These are phyloP conservation scores for Ottelia alismoides DNA, from an alignment of 106 monocot genomes.

Conservation along the genomic window DNA sequence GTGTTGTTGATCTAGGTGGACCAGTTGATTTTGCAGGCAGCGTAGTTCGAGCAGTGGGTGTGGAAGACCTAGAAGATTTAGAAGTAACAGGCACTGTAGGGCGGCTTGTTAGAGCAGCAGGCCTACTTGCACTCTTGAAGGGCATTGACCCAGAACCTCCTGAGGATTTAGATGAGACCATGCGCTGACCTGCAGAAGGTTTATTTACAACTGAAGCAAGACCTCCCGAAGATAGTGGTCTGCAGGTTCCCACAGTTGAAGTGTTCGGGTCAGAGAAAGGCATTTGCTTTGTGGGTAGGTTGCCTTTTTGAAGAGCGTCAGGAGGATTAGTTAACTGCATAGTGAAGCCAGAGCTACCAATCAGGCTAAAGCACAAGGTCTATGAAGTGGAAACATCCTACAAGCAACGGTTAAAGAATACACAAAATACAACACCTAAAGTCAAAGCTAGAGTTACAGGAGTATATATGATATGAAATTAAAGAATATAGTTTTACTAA, in stretches of 20 bases:
- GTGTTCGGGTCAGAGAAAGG: conserved; percentile 23
- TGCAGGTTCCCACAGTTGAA: conserved; percentile 13
- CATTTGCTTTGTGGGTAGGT: conserved; percentile 17
- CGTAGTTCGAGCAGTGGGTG: conserved; percentile 48
- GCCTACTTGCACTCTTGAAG: too few relatives aligned
- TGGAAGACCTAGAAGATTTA: conserved; percentile 42
- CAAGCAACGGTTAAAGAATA: too few relatives aligned
- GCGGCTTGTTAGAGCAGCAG: conserved; percentile 33
- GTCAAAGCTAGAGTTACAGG: too few relatives aligned
- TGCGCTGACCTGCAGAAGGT: not conserved
- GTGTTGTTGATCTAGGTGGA: conserved; percentile 48
- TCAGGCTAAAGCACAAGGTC: too few relatives aligned
- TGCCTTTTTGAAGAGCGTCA: conserved; percentile 25
- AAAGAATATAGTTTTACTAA: too few relatives aligned
- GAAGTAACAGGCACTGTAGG: conserved; percentile 20
- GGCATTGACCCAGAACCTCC: not conserved
- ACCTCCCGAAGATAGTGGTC: conserved; percentile 49
- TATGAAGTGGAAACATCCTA: too few relatives aligned
- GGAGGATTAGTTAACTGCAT: conserved; percentile 57
- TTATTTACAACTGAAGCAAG: conserved; percentile 12
- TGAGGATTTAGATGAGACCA: not conserved
- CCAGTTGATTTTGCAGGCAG: conserved; percentile 28
- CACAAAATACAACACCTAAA: too few relatives aligned
- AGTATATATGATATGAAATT: too few relatives aligned
- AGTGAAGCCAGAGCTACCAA: too few relatives aligned